Percentiles rank a stretch among this genome's conserved stretches.
These are phyloP conservation scores for Cyberlindnera saturnus DNA, from an alignment of 805 yeast genomes.

Conservation along the genomic window DNA sequence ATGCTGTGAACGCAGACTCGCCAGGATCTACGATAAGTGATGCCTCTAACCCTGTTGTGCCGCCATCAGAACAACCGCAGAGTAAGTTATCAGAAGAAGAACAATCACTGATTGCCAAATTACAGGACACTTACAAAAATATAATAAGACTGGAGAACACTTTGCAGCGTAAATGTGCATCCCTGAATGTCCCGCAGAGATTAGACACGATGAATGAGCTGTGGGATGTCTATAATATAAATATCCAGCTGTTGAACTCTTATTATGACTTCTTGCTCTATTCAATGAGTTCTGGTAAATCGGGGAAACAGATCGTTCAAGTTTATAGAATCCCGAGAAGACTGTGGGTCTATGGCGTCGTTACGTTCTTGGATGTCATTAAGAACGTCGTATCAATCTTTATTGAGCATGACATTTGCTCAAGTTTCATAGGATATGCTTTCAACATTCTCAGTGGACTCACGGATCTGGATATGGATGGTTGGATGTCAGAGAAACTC, in stretches of 20 bases:
- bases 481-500: conserved; percentile 72
- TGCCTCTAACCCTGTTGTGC: conserved; percentile 6
- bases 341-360: conserved; percentile 83
- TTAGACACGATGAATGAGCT: conserved; percentile 53
- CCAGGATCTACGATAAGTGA: conserved; percentile 17
- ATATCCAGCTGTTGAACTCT: conserved; percentile 58
- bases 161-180: conserved; percentile 66
- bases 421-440: conserved; percentile 68
- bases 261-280: conserved; percentile 68
- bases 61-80: conserved; percentile 7
- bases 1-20: conserved; percentile 13
- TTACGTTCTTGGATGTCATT: conserved; percentile 70
- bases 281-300: conserved; percentile 66
- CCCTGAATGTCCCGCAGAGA: conserved; percentile 46
- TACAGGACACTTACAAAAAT: conserved; percentile 68
- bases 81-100: conserved; percentile 43
- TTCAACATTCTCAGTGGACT: conserved; percentile 44
- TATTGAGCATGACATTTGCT: conserved; percentile 72
- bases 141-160: conserved; percentile 63
- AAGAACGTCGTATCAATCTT: conserved; percentile 69
- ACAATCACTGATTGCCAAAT: conserved; percentile 58
- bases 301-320: conserved; percentile 73
- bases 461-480: conserved; percentile 27
- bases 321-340: conserved; percentile 73
- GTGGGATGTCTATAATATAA: conserved; percentile 68